Evolutionary conservation across 257 asterid genomes (phyloP).

Genomic region (Plectranthus barbatus): DNA sequence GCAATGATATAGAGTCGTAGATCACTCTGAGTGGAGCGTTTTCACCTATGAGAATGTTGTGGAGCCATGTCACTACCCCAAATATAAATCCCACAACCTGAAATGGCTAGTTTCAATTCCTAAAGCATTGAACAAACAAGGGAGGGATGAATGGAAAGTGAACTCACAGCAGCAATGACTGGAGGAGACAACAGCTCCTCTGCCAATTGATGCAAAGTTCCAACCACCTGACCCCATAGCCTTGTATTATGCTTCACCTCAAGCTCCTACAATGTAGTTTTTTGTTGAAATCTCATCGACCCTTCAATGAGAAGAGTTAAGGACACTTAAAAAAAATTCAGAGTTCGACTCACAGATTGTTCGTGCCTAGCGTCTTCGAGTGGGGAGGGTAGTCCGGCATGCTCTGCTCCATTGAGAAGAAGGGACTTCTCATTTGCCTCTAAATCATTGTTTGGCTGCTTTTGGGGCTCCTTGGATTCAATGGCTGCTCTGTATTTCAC

Average conservation of each 20-base stretch:
- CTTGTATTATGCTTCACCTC: slow-evolving; percentile 11
- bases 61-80: slow-evolving; percentile 58
- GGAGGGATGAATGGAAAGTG: background rate
- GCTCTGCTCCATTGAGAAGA: slow-evolving; percentile 36
- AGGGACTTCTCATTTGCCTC: slow-evolving; percentile 39
- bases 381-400: slow-evolving; percentile 1
- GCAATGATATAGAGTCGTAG: slow-evolving; percentile 46
- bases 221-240: slow-evolving; percentile 20
- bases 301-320: too few relatives aligned
- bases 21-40: slow-evolving; percentile 67
- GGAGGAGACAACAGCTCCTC: slow-evolving; percentile 74
- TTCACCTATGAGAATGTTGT: slow-evolving; percentile 54
- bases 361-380: background rate
- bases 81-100: slow-evolving; percentile 60
- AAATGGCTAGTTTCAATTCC: background rate
- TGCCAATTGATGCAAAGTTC: slow-evolving; percentile 32
- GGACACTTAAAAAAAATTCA: too few relatives aligned
- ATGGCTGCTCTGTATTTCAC: slow-evolving; percentile 15
- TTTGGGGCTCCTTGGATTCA: slow-evolving; percentile 19
- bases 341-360: slow-evolving; percentile 23
- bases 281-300: background rate
- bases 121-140: background rate
- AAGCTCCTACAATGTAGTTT: background rate
- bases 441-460: slow-evolving; percentile 45
- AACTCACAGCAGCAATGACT: slow-evolving; percentile 61